phyloP scores from a whole-genome alignment of 768 basidiomycete genomes.

The Russula virescens region DNA sequence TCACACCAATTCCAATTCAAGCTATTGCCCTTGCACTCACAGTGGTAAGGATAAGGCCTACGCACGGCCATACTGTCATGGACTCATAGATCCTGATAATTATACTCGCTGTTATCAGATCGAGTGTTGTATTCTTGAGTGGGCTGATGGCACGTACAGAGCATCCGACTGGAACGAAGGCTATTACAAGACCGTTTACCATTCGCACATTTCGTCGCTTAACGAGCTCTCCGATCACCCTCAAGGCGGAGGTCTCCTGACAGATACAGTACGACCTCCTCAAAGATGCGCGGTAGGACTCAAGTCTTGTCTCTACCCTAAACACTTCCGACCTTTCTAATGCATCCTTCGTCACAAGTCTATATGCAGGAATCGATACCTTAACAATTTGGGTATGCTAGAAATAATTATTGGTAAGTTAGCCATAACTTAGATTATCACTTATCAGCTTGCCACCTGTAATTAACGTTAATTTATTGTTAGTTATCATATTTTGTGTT shows the following conservation, averaged over 20 bases:
- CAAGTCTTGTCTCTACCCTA: background rate
- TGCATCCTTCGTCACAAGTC: background rate
- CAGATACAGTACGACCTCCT: background rate
- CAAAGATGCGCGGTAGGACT: background rate
- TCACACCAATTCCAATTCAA: background rate
- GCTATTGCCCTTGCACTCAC: conserved; percentile 1
- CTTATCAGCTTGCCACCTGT: no score
- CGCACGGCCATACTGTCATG: background rate
- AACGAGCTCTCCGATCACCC: background rate
- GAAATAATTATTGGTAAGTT: no score
- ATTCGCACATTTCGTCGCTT: background rate
- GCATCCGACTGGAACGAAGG: background rate
- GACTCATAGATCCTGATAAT: no score
- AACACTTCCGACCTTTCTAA: background rate
- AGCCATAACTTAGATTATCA: no score
- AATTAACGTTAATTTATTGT: no score
- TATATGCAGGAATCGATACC: background rate
- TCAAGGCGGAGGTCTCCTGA: background rate
- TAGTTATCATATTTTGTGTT: no score
- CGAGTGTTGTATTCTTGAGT: conserved; percentile 10
- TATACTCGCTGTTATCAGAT: background rate
- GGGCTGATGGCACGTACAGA: background rate
- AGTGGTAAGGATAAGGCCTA: background rate
- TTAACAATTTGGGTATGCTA: no score
- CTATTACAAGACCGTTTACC: background rate